Evolutionary conservation across 1,139 yeast genomes (phyloP), one percentile per base, ranked within the genome.

Genomic region (Yamadazyma buinensis): DNA sequence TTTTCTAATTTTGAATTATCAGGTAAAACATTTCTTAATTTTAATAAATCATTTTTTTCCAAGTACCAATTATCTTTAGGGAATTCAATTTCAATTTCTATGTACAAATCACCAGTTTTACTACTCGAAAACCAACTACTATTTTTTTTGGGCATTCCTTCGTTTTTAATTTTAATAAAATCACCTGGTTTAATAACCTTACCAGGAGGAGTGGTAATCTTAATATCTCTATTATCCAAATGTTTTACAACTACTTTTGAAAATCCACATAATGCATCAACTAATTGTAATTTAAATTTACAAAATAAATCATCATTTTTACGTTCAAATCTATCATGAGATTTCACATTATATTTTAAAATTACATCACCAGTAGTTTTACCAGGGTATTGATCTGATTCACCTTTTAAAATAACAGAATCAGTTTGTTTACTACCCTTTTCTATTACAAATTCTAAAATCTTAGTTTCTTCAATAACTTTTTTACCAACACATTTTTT

Each of bases 181-280:
- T 85, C 85, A 12, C 85, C 83, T 0, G 97, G 97, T 44, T 82
- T 73, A 8, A 88, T 54, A 5, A 92, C 95, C 54, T 83, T 83
- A 0, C 92, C 94, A 10, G 72, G 69, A 5, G 87, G 85, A 0
- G 85, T 75, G 4, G 77, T 61, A 23, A 85, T 59, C 35, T 71
- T 69, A 18, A 90, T 59, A 18, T 81, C 77, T 41, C 97, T 75
- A 9, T 85, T 92, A 56, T 92, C 97, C 38, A 90, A 68, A 48
- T 87, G 95, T 43, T 75, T 75, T n/a, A 84, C 62, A 7, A 88
- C 66, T 9, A 75, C 69, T 39, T 77, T 68, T 11, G 84, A 70
- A 50, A 88, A 84, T 3, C 97, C 97, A 44, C 88, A 76, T 25
- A 92, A 65, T 0, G 97, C 80, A 47, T 92, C 97, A 6, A 79